Percentiles rank a stretch among this genome's conserved stretches.
Conservation (phyloP, 345 rosid genomes). For the Populus nigra region DNA sequence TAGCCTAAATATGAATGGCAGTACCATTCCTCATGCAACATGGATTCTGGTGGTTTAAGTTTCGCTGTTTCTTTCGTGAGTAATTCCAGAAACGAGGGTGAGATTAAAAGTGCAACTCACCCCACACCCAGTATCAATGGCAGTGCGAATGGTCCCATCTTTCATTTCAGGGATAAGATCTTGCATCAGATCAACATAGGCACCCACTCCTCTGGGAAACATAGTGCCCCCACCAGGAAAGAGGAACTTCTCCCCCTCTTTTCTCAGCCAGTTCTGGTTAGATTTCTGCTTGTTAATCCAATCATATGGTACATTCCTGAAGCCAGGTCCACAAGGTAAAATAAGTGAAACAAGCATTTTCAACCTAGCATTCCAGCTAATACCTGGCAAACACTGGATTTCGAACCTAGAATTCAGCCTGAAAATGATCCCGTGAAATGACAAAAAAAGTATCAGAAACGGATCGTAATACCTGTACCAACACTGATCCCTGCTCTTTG, state of each 20-base stretch:
- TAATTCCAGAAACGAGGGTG: background rate
- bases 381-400: background rate
- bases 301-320: slow-evolving; percentile 95
- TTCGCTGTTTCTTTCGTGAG: background rate
- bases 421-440: background rate
- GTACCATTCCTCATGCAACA: background rate
- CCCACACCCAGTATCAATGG: slow-evolving; percentile 98
- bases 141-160: slow-evolving; percentile 85
- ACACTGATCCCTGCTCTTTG: slow-evolving; percentile 83
- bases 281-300: slow-evolving; percentile 98
- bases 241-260: slow-evolving; percentile 83
- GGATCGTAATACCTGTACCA: slow-evolving; percentile 79
- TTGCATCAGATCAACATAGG: slow-evolving; percentile 90
- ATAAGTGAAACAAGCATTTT: background rate
- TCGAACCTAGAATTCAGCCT: background rate
- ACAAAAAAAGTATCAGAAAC: background rate
- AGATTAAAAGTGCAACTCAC: slow-evolving; percentile 38
- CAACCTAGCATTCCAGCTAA: background rate
- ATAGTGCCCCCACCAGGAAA: slow-evolving; percentile 99
- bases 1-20: background rate
- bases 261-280: slow-evolving; percentile 91
- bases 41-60: background rate
- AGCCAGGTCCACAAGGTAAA: slow-evolving; percentile 21
- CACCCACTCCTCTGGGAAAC: slow-evolving; percentile 94
- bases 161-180: slow-evolving; percentile 93